Percentiles rank a stretch among this genome's conserved stretches.
These are phyloP conservation scores for Ehretia macrophylla DNA, from an alignment of 257 asterid genomes.

Conservation along the genomic window DNA sequence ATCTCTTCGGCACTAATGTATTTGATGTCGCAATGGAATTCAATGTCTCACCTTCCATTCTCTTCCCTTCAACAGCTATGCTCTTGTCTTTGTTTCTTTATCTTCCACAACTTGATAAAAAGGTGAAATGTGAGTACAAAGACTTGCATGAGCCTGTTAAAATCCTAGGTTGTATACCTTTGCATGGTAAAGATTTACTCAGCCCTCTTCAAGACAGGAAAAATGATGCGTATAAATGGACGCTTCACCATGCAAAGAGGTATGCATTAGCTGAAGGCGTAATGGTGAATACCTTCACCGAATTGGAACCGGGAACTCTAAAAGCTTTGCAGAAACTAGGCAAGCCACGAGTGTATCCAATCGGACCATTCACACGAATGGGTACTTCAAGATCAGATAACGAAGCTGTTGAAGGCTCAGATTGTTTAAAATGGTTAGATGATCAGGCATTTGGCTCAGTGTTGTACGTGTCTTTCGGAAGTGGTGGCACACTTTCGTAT, in stretches of 20 bases:
- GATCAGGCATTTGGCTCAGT: conserved; percentile 70
- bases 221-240: conserved; percentile 55
- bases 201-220: conserved; percentile 61
- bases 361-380: conserved; percentile 59
- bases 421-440: conserved; percentile 49
- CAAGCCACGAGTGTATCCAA: conserved; percentile 46
- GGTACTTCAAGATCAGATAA: conserved; percentile 6
- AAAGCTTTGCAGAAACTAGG: conserved; percentile 25
- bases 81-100: conserved; percentile 38
- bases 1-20: conserved; percentile 70
- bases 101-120: conserved; percentile 48
- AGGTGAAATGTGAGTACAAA: conserved; percentile 38
- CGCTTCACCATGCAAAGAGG: conserved; percentile 41
- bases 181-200: conserved; percentile 51
- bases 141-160: conserved; percentile 45
- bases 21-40: conserved; percentile 54
- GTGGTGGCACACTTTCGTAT: conserved; percentile 64
- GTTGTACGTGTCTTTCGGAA: conserved; percentile 61
- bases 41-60: conserved; percentile 37
- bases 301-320: conserved; percentile 56
- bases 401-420: no score
- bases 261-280: conserved; percentile 61
- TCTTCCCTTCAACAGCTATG: conserved; percentile 61
- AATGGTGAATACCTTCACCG: conserved; percentile 50
- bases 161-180: conserved; percentile 62